Conservation (phyloP, 306 rosid species). For the barrel medic (Medicago truncatula) region DNA sequence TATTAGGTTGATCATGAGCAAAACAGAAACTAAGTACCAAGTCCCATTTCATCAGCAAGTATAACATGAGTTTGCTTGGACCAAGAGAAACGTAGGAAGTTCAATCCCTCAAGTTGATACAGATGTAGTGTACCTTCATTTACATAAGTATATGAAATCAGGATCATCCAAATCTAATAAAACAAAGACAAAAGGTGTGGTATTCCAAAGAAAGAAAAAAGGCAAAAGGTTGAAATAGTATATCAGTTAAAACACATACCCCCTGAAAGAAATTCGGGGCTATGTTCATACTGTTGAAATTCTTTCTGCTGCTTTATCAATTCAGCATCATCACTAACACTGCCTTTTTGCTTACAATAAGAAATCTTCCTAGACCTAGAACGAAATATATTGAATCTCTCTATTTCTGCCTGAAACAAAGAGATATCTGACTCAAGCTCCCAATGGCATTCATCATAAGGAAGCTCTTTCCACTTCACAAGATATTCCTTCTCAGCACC, state of each 20-base stretch:
- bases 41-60: slow-evolving; percentile 99
- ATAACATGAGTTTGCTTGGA: slow-evolving; percentile 97
- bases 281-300: slow-evolving; percentile 83
- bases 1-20: slow-evolving; percentile 32
- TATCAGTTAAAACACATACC: slow-evolving; percentile 52
- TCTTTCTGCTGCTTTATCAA: slow-evolving; percentile 71
- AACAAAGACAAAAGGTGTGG: slow-evolving; percentile 18
- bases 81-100: slow-evolving; percentile 96
- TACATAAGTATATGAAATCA: slow-evolving; percentile 45
- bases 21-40: slow-evolving; percentile 62
- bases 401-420: slow-evolving; percentile 86
- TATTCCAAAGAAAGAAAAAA: neutral
- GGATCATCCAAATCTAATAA: slow-evolving; percentile 37
- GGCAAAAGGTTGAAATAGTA: slow-evolving; percentile 30
- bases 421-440: slow-evolving; percentile 84
- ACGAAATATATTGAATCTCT: slow-evolving; percentile 68
- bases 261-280: slow-evolving; percentile 87
- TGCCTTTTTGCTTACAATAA: slow-evolving; percentile 62
- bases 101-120: slow-evolving; percentile 98
- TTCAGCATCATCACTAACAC: slow-evolving; percentile 57
- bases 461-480: slow-evolving; percentile 95
- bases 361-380: slow-evolving; percentile 66
- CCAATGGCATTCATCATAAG: slow-evolving; percentile 95
- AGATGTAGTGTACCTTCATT: slow-evolving; percentile 86
- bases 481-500: slow-evolving; percentile 80